phyloP scores from a whole-genome alignment of 2,329 filamentous ascomycete genomes.

The Davidsoniella virescens region DNA sequence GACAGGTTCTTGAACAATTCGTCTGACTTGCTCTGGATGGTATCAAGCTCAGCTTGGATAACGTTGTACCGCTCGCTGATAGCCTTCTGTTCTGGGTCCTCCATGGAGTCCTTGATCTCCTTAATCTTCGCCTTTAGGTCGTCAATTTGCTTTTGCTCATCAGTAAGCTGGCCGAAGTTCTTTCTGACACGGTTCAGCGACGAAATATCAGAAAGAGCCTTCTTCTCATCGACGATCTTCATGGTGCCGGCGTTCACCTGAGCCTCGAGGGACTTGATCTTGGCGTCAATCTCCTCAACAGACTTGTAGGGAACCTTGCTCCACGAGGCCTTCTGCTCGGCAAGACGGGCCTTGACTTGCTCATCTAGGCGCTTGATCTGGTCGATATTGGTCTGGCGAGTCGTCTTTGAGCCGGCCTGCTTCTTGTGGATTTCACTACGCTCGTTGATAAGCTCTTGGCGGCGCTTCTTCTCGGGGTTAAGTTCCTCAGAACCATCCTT shows the following conservation, averaged over 20 bases:
- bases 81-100: conserved; percentile 81
- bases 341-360: conserved; percentile 68
- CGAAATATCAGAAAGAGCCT: conserved; percentile 70
- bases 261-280: conserved; percentile 67
- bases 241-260: conserved; percentile 79
- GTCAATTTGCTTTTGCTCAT: conserved; percentile 76
- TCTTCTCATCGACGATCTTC: conserved; percentile 96
- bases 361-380: conserved; percentile 87
- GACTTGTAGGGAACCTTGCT: conserved; percentile 73
- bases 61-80: conserved; percentile 72
- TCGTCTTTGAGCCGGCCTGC: conserved; percentile 75
- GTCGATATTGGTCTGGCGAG: conserved; percentile 62
- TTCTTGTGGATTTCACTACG: conserved; percentile 71
- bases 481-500: conserved; percentile 52
- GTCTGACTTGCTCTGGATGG: conserved; percentile 84
- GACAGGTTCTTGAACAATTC: conserved; percentile 79
- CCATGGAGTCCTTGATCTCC: conserved; percentile 72
- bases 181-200: conserved; percentile 78
- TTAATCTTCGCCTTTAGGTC: conserved; percentile 76
- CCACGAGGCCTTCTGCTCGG: conserved; percentile 74
- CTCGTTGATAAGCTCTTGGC: conserved; percentile 70
- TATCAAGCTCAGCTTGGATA: conserved; percentile 75
- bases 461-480: conserved; percentile 63
- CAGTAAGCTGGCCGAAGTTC: conserved; percentile 73
- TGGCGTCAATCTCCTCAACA: conserved; percentile 69